A percentile compares a stretch with the other conserved stretches of the same genome.
Evolutionary conservation across 192 early-diverging fungal genomes (phyloP).

Genomic region (Lobosporangium transversale): DNA sequence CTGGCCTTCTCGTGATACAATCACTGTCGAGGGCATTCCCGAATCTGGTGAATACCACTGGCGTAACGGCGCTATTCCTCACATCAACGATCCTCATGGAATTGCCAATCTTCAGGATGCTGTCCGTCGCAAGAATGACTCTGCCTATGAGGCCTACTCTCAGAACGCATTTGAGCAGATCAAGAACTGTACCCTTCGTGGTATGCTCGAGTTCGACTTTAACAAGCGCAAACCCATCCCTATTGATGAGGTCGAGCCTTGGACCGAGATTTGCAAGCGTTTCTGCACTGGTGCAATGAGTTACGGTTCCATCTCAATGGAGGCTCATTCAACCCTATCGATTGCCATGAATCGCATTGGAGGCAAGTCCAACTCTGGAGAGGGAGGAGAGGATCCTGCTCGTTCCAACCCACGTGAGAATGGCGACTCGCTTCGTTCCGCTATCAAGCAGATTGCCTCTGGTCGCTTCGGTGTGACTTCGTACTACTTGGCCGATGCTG

Average conservation of each 20-base stretch:
- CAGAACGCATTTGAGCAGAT: conserved; percentile 81
- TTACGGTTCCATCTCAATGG: conserved; percentile 96
- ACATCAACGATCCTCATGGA: conserved; percentile 90
- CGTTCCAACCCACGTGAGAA: conserved; percentile 78
- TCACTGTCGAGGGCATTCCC: conserved; percentile 74
- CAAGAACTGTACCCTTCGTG: conserved; percentile 93
- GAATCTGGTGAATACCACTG: conserved; percentile 98
- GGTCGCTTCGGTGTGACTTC: conserved; percentile 98
- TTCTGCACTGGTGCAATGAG: conserved; percentile 99
- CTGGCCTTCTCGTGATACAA: conserved; percentile 77
- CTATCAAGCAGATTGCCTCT: conserved; percentile 99
- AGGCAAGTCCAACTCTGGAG: conserved; percentile 98
- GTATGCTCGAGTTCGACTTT: conserved; percentile 90
- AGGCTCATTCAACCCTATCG: conserved; percentile 92
- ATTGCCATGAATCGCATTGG: conserved; percentile 96
- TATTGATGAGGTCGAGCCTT: conserved; percentile 96
- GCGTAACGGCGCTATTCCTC: conserved; percentile 91
- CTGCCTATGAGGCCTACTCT: conserved; percentile 88
- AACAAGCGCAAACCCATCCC: conserved; percentile 79
- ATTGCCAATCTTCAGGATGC: conserved; percentile 96
- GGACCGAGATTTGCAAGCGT: conserved; percentile 95
- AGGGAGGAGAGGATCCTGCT: conserved; percentile 95
- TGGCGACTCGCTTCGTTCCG: conserved; percentile 86
- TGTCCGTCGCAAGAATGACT: conserved; percentile 90
- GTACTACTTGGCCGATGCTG: conserved; percentile 92